Conservation (phyloP, 2,329 filamentous ascomycete genomes). For the Cucurbitaria berberidis region DNA sequence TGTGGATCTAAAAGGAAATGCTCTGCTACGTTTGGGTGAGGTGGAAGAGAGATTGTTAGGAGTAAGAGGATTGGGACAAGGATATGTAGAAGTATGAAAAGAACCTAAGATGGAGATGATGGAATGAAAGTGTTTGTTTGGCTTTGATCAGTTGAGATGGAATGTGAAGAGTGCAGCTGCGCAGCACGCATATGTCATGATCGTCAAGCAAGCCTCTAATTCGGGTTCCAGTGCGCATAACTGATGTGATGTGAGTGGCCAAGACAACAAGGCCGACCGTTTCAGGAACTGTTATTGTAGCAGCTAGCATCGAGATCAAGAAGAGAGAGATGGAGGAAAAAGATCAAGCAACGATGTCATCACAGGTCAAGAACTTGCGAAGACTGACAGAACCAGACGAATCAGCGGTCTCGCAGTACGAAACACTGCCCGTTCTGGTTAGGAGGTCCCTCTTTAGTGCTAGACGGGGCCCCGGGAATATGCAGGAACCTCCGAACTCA, state of each 20-base stretch:
- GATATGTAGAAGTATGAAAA: too few relatives aligned
- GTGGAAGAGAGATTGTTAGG: too few relatives aligned
- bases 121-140: too few relatives aligned
- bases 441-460: slow-evolving; percentile 3
- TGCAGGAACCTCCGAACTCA: slow-evolving; percentile 7
- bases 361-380: background rate
- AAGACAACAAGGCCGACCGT: background rate
- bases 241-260: background rate
- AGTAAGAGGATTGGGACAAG: too few relatives aligned
- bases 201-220: background rate
- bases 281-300: too few relatives aligned
- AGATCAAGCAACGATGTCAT: background rate
- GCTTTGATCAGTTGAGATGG: too few relatives aligned
- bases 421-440: slow-evolving; percentile 13
- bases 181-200: background rate
- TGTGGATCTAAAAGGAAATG: too few relatives aligned
- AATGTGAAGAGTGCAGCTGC: too few relatives aligned
- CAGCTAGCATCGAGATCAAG: too few relatives aligned
- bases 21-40: too few relatives aligned
- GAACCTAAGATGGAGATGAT: too few relatives aligned
- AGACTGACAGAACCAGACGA: background rate
- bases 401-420: slow-evolving; percentile 24
- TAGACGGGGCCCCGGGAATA: slow-evolving; percentile 4
- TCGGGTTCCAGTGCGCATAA: background rate
- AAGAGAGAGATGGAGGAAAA: too few relatives aligned